Percentiles rank a stretch among this genome's conserved stretches.
Conservation (phyloP, 306 rosid species). For the Prinsepia uniflora region DNA sequence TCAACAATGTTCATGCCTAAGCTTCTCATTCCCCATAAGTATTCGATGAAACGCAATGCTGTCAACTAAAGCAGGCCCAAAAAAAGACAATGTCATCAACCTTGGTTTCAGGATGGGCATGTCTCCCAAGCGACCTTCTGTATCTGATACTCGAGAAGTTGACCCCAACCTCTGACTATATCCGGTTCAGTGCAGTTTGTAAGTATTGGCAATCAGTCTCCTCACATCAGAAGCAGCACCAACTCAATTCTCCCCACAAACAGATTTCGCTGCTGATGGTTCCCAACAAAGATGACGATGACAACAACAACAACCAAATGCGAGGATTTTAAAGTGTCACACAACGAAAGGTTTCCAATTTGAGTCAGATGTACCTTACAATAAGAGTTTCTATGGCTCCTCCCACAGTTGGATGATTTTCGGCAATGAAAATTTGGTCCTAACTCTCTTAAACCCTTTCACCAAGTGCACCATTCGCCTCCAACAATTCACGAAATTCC, state of each 20-base stretch:
- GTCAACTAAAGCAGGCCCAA: background rate
- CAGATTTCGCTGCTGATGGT: slow-evolving; percentile 9
- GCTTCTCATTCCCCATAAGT: background rate
- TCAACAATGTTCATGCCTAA: background rate
- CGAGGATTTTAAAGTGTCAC: background rate
- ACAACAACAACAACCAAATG: background rate
- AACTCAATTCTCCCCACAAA: background rate
- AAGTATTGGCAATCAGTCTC: background rate
- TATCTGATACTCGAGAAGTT: slow-evolving; percentile 1
- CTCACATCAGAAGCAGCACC: background rate
- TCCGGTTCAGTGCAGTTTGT: slow-evolving; percentile 8
- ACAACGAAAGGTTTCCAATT: background rate
- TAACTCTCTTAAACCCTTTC: slow-evolving; percentile 12
- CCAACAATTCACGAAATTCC: background rate
- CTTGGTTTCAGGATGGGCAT: background rate
- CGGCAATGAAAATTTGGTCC: background rate
- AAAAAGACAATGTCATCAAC: background rate
- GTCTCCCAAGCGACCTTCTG: slow-evolving; percentile 13
- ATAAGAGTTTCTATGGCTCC: slow-evolving; percentile 2
- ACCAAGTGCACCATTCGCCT: background rate
- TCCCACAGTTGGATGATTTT: slow-evolving; percentile 12
- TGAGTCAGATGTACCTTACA: background rate
- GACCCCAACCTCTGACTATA: slow-evolving; percentile 1
- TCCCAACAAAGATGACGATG: background rate
- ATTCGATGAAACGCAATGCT: background rate